phyloP scores from a whole-genome alignment of 345 rosid species.

The Schrenkiella parvula region DNA sequence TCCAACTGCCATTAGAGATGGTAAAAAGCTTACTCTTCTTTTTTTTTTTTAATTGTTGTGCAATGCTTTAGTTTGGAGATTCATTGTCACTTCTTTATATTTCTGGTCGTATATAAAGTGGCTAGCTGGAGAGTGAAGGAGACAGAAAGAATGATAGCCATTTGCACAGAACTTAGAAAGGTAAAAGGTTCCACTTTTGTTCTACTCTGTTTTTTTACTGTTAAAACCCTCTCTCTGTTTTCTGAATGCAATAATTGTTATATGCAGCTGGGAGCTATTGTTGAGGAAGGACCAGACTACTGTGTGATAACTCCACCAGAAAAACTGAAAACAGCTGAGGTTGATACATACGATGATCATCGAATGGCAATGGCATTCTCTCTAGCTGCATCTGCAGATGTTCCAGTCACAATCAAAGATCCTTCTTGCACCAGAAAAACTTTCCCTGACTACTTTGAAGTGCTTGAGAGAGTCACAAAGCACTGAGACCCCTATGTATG shows the following conservation, averaged over 20 bases:
- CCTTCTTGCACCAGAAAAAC: constrained; percentile 89
- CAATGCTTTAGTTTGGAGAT: not conserved
- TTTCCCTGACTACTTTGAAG: constrained; percentile 89
- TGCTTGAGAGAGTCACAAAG: constrained; percentile 65
- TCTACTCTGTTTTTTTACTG: not conserved
- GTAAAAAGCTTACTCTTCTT: constrained; percentile 26
- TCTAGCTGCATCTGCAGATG: constrained; percentile 86
- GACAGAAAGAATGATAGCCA: constrained; percentile 90
- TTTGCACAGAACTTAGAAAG: constrained; percentile 93
- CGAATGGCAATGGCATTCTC: constrained; percentile 99
- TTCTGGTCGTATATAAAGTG: constrained; percentile 41
- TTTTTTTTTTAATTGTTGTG: not conserved
- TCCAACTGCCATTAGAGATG: constrained; percentile 92
- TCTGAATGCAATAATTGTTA: not conserved
- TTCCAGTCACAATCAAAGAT: constrained; percentile 86
- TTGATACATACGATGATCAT: constrained; percentile 93
- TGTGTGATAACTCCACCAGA: constrained; percentile 92
- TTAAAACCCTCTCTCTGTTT: not conserved
- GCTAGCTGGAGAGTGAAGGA: constrained; percentile 99
- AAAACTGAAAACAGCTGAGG: constrained; percentile 59
- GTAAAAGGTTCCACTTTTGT: constrained; percentile 23
- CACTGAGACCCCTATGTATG: constrained; percentile 2
- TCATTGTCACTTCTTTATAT: not conserved
- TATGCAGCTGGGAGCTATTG: constrained; percentile 79
- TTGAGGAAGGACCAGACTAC: constrained; percentile 90